phyloP scores from a whole-genome alignment of 805 yeast species.

The Saccharomycopsis sp. region DNA sequence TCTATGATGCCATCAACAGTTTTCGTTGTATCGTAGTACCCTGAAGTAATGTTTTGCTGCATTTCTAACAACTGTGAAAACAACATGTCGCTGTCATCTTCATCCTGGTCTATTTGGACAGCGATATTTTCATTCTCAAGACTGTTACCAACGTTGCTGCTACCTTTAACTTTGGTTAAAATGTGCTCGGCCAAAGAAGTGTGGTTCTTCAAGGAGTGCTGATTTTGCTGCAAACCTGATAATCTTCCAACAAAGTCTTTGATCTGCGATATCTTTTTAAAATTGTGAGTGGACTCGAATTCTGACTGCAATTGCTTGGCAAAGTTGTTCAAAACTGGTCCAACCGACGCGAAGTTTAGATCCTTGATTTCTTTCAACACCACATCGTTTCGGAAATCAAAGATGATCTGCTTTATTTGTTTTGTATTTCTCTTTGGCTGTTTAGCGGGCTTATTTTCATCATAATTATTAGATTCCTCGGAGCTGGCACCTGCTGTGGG shows the following conservation, averaged over 20 bases:
- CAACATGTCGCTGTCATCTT: conserved; percentile 19
- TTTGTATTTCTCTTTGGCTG: neutral
- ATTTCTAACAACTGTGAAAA: conserved; percentile 22
- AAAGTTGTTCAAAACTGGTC: conserved; percentile 55
- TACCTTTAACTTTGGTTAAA: conserved; percentile 36
- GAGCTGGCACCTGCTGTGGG: neutral
- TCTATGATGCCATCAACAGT: conserved; percentile 34
- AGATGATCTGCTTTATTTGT: conserved; percentile 5
- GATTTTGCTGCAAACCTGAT: conserved; percentile 56
- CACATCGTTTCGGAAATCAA: conserved; percentile 32
- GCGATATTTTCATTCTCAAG: too few relatives aligned
- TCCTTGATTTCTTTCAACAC: conserved; percentile 46
- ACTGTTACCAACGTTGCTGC: conserved; percentile 18
- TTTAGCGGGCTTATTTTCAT: neutral
- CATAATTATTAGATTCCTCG: neutral
- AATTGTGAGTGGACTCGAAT: conserved; percentile 50
- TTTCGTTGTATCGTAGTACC: conserved; percentile 21
- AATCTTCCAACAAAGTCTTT: conserved; percentile 63
- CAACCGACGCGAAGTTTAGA: conserved; percentile 72
- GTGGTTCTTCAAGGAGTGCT: conserved; percentile 61
- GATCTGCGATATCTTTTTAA: conserved; percentile 54
- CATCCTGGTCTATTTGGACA: too few relatives aligned
- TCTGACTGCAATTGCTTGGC: conserved; percentile 66
- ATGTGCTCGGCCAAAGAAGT: conserved; percentile 65
- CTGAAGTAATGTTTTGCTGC: conserved; percentile 16